phyloP scores from a whole-genome alignment of 371 early-diverging fungal genomes.

The Mucor piriformis region DNA sequence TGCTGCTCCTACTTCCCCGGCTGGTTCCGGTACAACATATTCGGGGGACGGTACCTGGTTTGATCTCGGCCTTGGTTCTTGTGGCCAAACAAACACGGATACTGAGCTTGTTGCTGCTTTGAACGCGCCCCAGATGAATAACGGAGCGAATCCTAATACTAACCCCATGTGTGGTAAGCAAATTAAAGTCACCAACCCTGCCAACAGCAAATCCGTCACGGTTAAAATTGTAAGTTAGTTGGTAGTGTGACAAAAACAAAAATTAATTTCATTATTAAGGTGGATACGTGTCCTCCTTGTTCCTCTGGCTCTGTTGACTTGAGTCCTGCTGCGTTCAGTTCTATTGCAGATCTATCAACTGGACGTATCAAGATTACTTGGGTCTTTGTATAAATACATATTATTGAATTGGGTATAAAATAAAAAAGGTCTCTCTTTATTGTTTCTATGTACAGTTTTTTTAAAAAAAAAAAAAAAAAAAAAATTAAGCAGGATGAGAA shows the following conservation, averaged over 20 bases:
- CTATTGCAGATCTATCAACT: conserved; percentile 30
- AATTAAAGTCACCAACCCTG: conserved; percentile 31
- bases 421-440: neutral
- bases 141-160: conserved; percentile 40
- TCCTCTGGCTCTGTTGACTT: conserved; percentile 33
- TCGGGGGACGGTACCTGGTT: conserved; percentile 46
- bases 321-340: conserved; percentile 45
- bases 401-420: neutral
- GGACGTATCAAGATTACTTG: conserved; percentile 50
- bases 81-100: conserved; percentile 30
- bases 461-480: neutral
- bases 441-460: neutral
- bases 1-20: neutral
- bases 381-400: conserved; percentile 14
- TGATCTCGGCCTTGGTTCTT: conserved; percentile 35
- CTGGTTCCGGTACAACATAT: conserved; percentile 6
- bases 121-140: conserved; percentile 41
- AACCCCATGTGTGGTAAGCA: conserved; percentile 27
- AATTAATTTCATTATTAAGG: neutral
- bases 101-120: conserved; percentile 36
- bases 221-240: conserved; percentile 35
- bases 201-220: conserved; percentile 29
- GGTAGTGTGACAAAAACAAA: conserved; percentile 1
- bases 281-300: conserved; percentile 33
- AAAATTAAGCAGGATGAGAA: conserved; percentile 4